A percentile compares a stretch with the other conserved stretches of the same genome.
Evolutionary conservation across 2,329 filamentous ascomycete species (phyloP).

Genomic region (Acrocalymma vagum): DNA sequence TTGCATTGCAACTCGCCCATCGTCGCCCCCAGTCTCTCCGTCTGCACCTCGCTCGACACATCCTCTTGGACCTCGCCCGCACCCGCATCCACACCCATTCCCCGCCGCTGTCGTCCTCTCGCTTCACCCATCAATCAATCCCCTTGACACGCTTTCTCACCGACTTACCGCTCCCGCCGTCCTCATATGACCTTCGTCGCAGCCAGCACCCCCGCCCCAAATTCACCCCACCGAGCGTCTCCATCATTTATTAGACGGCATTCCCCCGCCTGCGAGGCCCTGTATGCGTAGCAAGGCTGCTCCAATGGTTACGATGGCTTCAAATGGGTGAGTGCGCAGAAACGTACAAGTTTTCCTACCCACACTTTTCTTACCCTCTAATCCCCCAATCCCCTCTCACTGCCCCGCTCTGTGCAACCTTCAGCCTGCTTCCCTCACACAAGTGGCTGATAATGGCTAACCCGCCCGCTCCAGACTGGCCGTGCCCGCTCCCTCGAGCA

Average conservation of each 20-base stretch:
- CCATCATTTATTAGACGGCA: slow-evolving; percentile 24
- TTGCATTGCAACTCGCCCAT: no score
- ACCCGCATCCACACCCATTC: slow-evolving; percentile 5
- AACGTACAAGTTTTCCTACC: no score
- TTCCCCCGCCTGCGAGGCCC: slow-evolving; percentile 28
- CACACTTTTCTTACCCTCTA: slow-evolving; percentile 35
- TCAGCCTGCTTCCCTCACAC: slow-evolving; percentile 11
- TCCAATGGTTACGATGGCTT: slow-evolving; percentile 55
- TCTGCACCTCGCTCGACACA: not conserved
- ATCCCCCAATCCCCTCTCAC: slow-evolving; percentile 32
- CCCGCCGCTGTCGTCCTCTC: slow-evolving; percentile 4
- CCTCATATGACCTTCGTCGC: slow-evolving; percentile 28
- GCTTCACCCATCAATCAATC: no score
- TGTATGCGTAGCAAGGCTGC: slow-evolving; percentile 31
- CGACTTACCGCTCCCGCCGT: slow-evolving; percentile 15
- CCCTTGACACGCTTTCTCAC: no score
- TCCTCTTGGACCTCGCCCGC: no score
- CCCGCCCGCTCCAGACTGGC: slow-evolving; percentile 37
- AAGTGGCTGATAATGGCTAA: slow-evolving; percentile 8
- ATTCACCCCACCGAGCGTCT: slow-evolving; percentile 14
- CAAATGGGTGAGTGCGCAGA: slow-evolving; percentile 54
- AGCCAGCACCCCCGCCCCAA: slow-evolving; percentile 10
- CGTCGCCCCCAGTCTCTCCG: slow-evolving; percentile 1
- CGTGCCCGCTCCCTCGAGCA: slow-evolving; percentile 51
- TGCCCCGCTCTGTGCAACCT: slow-evolving; percentile 13